Evolutionary conservation across 768 basidiomycete species (phyloP), one percentile per base, ranked within the genome.

Genomic region (Rhodotorula toruloides): DNA sequence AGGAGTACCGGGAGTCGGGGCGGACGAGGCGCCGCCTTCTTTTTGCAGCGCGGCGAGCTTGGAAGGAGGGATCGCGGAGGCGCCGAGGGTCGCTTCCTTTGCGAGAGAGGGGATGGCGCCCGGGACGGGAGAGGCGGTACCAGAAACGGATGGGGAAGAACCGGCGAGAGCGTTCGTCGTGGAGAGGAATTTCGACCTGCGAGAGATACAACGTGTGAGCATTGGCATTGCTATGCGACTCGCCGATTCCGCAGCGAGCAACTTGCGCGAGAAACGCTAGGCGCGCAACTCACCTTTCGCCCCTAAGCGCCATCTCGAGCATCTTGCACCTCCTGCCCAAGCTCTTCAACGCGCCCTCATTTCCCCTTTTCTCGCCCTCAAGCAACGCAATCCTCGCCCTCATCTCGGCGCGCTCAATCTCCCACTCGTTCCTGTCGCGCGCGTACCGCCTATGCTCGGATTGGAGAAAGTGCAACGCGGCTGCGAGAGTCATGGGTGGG

Each of bases 391-490:
- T 98, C 58, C 96, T 86, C 59, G 94, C 94, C 83, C 94, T 84
- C 93, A 98, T 97, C 79, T 98, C 96, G 39, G 96, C 96, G 73
- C 96, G 83, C 79, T 98, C 96, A 74, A 99, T 99, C 82, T 99
- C 96, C 94, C 94, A 99, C 80, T 99, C 96, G 77, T 99, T 99
- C 75, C 94, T 84, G 80, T 99, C 96, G 77, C 93, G 87, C 79
- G 98, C 96, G 76, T 96, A 98, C 66, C 90, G 83, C 68, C 96
- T 83, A 91, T 93, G 97, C 81, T 99, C 96, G 29, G 90, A 91
- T 81, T 99, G 96, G 57, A 98, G 83, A 78, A 91, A 99, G 81
- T 99, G 96, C 68, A 99, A 83, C 65, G 98, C 92, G 75, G 85
- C 88, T 11, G 92, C 93, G 59, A 98, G 85, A 53, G 87, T 96